Evolutionary conservation across 495 filamentous ascomycete genomes (phyloP).

Genomic region (Lophiotrema nucula): DNA sequence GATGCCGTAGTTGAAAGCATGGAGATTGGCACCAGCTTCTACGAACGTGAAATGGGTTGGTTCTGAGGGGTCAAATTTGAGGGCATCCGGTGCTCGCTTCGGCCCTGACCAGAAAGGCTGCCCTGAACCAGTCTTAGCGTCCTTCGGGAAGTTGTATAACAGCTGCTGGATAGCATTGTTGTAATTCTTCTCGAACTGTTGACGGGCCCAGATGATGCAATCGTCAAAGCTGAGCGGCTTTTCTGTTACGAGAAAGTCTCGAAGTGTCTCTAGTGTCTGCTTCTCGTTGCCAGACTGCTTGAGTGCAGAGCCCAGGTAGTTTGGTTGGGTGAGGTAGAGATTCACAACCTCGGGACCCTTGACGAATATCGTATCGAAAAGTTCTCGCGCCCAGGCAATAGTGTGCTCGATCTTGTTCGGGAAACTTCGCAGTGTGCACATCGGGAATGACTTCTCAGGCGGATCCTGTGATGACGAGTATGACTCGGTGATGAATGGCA

Average conservation of each 20-base stretch:
- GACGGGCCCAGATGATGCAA: slow-evolving; percentile 89
- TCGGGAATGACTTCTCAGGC: slow-evolving; percentile 96
- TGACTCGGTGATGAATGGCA: slow-evolving; percentile 88
- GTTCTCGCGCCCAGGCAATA: slow-evolving; percentile 94
- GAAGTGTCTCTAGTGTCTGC: slow-evolving; percentile 85
- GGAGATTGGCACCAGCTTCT: slow-evolving; percentile 84
- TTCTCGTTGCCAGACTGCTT: slow-evolving; percentile 97
- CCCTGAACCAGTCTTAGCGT: slow-evolving; percentile 81
- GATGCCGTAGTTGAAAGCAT: slow-evolving; percentile 97
- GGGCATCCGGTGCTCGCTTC: slow-evolving; percentile 90
- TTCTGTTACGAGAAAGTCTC: slow-evolving; percentile 86
- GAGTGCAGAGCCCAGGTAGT: slow-evolving; percentile 84
- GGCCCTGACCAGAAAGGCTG: slow-evolving; percentile 98
- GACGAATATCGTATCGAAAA: slow-evolving; percentile 92
- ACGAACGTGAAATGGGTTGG: slow-evolving; percentile 83
- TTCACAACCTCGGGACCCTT: slow-evolving; percentile 94
- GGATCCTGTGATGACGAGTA: slow-evolving; percentile 99
- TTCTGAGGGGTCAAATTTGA: slow-evolving; percentile 83
- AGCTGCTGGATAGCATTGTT: slow-evolving; percentile 97
- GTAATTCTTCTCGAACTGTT: slow-evolving; percentile 94
- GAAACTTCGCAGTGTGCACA: slow-evolving; percentile 97
- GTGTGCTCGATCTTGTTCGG: slow-evolving; percentile 99
- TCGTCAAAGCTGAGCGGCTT: slow-evolving; percentile 93
- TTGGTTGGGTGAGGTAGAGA: slow-evolving; percentile 85
- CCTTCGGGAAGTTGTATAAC: slow-evolving; percentile 96